Evolutionary conservation across 1,284 basidiomycete genomes (phyloP).

Genomic region (Phenoliferia sp.): DNA sequence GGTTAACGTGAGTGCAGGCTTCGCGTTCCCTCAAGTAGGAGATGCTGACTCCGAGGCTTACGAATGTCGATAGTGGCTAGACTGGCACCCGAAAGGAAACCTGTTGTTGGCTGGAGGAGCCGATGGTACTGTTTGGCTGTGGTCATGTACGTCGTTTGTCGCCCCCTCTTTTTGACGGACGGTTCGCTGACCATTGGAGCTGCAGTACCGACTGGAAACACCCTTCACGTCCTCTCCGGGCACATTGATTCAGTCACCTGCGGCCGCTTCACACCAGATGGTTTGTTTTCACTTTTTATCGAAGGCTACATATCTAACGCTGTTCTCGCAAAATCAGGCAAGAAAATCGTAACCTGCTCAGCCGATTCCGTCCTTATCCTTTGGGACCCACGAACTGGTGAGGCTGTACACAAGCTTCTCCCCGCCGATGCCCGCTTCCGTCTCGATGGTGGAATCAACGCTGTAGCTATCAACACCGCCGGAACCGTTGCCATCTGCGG

Average conservation of each 20-base stretch:
- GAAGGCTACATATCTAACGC: background rate
- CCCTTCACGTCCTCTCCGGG: conserved; percentile 92
- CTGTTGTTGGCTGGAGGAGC: conserved; percentile 88
- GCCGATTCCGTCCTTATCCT: conserved; percentile 77
- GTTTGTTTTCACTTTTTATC: conserved; percentile 43
- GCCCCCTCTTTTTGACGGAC: no score
- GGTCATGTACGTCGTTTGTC: conserved; percentile 63
- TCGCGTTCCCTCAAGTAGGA: background rate
- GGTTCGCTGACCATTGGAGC: conserved; percentile 8
- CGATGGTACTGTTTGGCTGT: conserved; percentile 95
- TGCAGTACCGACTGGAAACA: conserved; percentile 83
- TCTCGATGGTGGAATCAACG: conserved; percentile 73
- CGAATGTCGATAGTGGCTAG: conserved; percentile 61
- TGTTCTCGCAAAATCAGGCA: conserved; percentile 51
- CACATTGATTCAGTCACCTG: conserved; percentile 81
- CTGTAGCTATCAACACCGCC: conserved; percentile 74
- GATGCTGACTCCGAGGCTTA: background rate
- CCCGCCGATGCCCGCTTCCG: conserved; percentile 68
- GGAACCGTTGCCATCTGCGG: conserved; percentile 85
- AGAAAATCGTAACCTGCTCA: conserved; percentile 81
- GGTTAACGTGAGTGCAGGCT: conserved; percentile 67
- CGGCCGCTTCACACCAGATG: conserved; percentile 88
- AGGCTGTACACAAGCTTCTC: conserved; percentile 74
- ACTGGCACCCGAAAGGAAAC: conserved; percentile 92
- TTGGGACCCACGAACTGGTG: conserved; percentile 82